phyloP scores from a whole-genome alignment of 1,284 basidiomycete genomes.

The Cystobasidium pallidum region DNA sequence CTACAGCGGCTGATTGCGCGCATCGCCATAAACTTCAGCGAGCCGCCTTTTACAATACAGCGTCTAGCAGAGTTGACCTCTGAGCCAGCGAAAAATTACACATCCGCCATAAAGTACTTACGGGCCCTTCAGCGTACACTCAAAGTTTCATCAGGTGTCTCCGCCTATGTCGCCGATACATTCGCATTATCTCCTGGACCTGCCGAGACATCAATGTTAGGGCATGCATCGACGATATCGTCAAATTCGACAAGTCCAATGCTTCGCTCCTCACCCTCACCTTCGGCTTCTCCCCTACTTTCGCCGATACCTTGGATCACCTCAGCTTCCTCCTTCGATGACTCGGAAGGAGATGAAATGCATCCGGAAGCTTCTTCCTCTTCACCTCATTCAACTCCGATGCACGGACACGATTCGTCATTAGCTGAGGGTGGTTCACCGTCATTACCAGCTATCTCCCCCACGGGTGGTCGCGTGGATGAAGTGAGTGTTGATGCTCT shows the following conservation, averaged over 20 bases:
- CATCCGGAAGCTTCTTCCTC: conserved; percentile 18
- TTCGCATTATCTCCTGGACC: conserved; percentile 61
- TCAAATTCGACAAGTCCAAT: conserved; percentile 28
- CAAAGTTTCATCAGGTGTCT: conserved; percentile 71
- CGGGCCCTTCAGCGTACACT: conserved; percentile 83
- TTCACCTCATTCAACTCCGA: conserved; percentile 34
- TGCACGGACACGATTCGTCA: conserved; percentile 40
- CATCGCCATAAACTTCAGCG: conserved; percentile 8
- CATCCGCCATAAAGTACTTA: conserved; percentile 80
- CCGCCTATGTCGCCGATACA: conserved; percentile 66
- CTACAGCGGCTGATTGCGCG: background rate
- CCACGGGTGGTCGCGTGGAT: conserved; percentile 40
- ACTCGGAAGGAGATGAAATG: conserved; percentile 34
- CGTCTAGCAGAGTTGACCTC: conserved; percentile 83
- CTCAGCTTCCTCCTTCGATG: conserved; percentile 40
- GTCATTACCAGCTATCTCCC: conserved; percentile 29
- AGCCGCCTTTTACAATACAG: conserved; percentile 86
- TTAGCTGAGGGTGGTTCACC: conserved; percentile 41
- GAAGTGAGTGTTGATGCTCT: conserved; percentile 17
- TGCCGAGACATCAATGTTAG: conserved; percentile 54
- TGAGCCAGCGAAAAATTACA: conserved; percentile 73
- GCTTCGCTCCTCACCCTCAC: conserved; percentile 49
- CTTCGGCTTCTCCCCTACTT: conserved; percentile 54
- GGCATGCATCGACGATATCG: conserved; percentile 33
- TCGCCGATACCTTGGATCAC: conserved; percentile 49